Base-by-base conservation (phyloP, 345 rosid genomes). In the Aquilaria yunnanensis region DNA sequence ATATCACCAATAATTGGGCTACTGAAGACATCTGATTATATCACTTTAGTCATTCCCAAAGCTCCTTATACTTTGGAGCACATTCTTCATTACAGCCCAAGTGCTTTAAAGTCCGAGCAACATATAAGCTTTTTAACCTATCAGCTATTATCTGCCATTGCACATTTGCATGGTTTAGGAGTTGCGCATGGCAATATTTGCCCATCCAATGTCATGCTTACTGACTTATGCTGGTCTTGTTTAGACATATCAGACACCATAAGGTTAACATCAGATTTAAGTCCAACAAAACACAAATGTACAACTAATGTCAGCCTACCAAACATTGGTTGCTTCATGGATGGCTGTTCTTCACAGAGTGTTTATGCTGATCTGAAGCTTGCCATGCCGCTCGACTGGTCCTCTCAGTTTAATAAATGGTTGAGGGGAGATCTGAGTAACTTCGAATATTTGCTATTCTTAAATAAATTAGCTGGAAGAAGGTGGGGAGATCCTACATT, bases 401-500 rank as follows among this genome's bases (percentile, higher is more conserved):
- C 70, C 68, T 64, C 75, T 64, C 83, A 73, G 65, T 92, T 89
- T 72, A 65, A 71, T 66, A 78, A 63, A 70, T 92, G 98, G 98
- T 89, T 92, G 96, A 84, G 63, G 64, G 95, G 98, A 64, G 96
- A 89, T 63, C 57, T 87, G 68, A 85, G 95, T 62, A 92, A 89
- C 77, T 92, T 92, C 67, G 96, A 92, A 69, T 92, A 89, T 75
- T 68, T 92, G 63, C 96, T 92, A 55, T 60, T 85, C 76, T 71
- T 92, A 61, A 92, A 87, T 74, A 87, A 72, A 74, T 70, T 92
- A 71, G 90, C 95, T 53, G 98, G 98, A 47, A 85, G 98, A 81
- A 81, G 92, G 75, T 92, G 98, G 98, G 98, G 96, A 53, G 98
- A 92, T 67, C 84, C 87, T 61, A 81, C 95, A 56, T 87, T 92